phyloP scores from a whole-genome alignment of 1,284 basidiomycete species.

The Sporisorium graminicola region DNA sequence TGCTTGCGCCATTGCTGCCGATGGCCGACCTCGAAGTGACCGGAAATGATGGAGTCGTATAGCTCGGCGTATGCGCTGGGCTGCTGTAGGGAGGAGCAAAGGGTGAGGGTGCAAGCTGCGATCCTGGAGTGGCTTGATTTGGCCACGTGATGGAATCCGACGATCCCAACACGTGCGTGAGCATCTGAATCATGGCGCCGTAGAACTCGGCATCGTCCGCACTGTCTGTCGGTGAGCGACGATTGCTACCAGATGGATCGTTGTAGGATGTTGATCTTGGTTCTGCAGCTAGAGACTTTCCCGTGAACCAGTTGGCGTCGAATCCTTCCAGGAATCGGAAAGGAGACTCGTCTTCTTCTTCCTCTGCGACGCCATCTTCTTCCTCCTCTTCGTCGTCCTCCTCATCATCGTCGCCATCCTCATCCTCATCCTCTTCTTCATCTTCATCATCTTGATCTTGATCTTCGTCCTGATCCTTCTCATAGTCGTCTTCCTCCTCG shows the following conservation, averaged over 20 bases:
- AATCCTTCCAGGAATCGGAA: constrained; percentile 43
- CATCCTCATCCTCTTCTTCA: constrained; percentile 14
- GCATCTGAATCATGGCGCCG: constrained; percentile 59
- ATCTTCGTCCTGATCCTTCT: constrained; percentile 10
- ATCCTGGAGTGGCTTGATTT: constrained; percentile 33
- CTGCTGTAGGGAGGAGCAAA: constrained; percentile 35
- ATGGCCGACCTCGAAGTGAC: constrained; percentile 1
- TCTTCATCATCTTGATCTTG: constrained; percentile 25
- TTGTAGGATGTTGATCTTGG: neutral
- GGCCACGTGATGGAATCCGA: constrained; percentile 52
- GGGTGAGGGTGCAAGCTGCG: constrained; percentile 43
- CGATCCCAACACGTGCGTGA: constrained; percentile 60
- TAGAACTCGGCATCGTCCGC: constrained; percentile 54
- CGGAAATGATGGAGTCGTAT: constrained; percentile 3
- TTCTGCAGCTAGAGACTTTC: constrained; percentile 3
- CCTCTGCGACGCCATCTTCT: constrained; percentile 23
- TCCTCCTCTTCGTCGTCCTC: constrained; percentile 21
- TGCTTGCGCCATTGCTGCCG: constrained; percentile 5
- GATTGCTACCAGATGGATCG: neutral
- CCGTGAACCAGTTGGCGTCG: constrained; percentile 30
- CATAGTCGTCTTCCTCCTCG: constrained; percentile 5
- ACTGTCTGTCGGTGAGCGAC: constrained; percentile 16
- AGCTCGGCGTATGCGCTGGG: constrained; percentile 36
- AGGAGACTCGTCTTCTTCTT: constrained; percentile 43
- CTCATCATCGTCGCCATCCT: constrained; percentile 17